phyloP scores from a whole-genome alignment of 2,329 filamentous ascomycete species.

The Metarhizium robertsii region DNA sequence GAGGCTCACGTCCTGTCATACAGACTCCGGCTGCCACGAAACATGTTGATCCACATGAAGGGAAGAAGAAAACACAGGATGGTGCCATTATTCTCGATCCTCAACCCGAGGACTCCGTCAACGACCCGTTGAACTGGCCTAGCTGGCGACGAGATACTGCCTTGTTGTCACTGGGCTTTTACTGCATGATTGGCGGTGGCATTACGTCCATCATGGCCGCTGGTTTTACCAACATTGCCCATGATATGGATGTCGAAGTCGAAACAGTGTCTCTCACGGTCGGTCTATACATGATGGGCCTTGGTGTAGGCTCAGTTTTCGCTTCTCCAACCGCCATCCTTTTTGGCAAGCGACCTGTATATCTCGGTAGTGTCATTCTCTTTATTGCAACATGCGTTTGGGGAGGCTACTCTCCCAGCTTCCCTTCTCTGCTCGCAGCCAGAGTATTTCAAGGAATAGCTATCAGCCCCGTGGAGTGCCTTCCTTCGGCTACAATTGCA shows the following conservation, averaged over 20 bases:
- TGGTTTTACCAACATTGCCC: slow-evolving; percentile 74
- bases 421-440: slow-evolving; percentile 68
- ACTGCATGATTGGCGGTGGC: slow-evolving; percentile 87
- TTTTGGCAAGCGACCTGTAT: slow-evolving; percentile 84
- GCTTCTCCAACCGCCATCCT: slow-evolving; percentile 86
- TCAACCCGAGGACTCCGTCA: slow-evolving; percentile 81
- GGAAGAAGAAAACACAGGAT: slow-evolving; percentile 69
- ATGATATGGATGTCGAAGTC: slow-evolving; percentile 53
- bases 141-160: slow-evolving; percentile 71
- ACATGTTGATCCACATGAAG: slow-evolving; percentile 17
- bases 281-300: slow-evolving; percentile 86
- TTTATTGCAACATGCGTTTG: slow-evolving; percentile 71
- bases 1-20: slow-evolving; percentile 12
- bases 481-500: slow-evolving; percentile 87
- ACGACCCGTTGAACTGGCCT: slow-evolving; percentile 92
- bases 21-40: slow-evolving; percentile 5
- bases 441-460: slow-evolving; percentile 82
- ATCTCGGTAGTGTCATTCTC: slow-evolving; percentile 66
- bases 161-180: slow-evolving; percentile 75
- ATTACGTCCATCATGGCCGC: slow-evolving; percentile 87
- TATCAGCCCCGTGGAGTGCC: slow-evolving; percentile 82
- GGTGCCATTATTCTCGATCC: slow-evolving; percentile 82
- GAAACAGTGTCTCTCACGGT: slow-evolving; percentile 77
- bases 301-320: slow-evolving; percentile 76
- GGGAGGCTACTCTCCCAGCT: slow-evolving; percentile 79